Conservation (phyloP, 768 basidiomycete species). For the Podaxis rugospora region DNA sequence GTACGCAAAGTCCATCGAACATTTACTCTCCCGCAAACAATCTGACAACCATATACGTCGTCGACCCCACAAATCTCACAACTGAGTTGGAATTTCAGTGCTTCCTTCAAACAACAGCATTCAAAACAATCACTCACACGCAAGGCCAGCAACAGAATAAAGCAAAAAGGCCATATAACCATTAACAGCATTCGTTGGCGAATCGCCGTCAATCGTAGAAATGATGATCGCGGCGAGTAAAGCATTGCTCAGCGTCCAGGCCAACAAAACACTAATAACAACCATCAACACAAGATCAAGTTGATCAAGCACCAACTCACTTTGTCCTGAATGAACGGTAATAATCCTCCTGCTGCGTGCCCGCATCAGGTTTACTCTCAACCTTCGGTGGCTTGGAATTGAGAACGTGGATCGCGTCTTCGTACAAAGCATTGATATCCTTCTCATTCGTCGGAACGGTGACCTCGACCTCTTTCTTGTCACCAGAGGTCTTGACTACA, state of each 20-base stretch:
- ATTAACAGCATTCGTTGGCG: constrained; percentile 55
- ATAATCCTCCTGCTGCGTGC: constrained; percentile 78
- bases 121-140: constrained; percentile 48
- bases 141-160: constrained; percentile 84
- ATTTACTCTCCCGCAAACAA: constrained; percentile 84
- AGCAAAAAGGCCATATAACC: constrained; percentile 90
- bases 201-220: constrained; percentile 39
- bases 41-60: constrained; percentile 78
- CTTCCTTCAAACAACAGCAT: background rate
- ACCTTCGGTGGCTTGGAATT: constrained; percentile 73
- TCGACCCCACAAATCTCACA: constrained; percentile 79
- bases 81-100: constrained; percentile 37
- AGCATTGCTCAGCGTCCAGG: constrained; percentile 87
- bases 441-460: constrained; percentile 81
- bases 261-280: constrained; percentile 56
- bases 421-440: constrained; percentile 87
- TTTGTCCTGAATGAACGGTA: constrained; percentile 90
- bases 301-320: constrained; percentile 33
- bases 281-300: constrained; percentile 9
- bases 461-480: constrained; percentile 84
- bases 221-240: constrained; percentile 73
- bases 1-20: background rate
- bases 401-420: constrained; percentile 84
- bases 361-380: constrained; percentile 55
- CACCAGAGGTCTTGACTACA: constrained; percentile 59